Conservation (phyloP, 768 basidiomycete species). For the Tylopilus sp. region DNA sequence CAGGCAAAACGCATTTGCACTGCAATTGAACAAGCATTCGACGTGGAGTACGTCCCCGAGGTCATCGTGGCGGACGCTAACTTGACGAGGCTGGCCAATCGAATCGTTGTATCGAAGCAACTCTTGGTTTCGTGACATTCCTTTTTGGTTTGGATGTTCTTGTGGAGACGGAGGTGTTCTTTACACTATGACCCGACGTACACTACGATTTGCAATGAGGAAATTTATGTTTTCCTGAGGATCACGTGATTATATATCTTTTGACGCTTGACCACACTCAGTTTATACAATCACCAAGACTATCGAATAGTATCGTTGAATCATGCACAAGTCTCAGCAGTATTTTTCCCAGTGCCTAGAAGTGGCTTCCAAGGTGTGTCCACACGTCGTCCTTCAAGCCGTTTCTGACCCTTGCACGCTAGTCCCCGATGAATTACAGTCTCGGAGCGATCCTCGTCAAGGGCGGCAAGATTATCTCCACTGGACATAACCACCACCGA, state of each 20-base stretch:
- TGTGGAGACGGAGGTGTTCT: background rate
- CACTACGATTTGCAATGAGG: too few relatives aligned
- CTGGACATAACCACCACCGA: background rate
- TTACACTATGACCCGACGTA: background rate
- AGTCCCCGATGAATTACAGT: conserved; percentile 1
- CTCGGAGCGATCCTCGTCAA: background rate
- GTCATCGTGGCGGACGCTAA: conserved; percentile 95
- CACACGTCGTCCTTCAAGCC: background rate
- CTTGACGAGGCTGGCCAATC: conserved; percentile 74
- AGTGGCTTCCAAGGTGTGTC: background rate
- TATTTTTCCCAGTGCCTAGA: conserved; percentile 1
- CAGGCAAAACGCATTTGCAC: conserved; percentile 88
- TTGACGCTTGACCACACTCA: too few relatives aligned
- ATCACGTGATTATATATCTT: background rate
- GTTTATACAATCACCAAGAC: too few relatives aligned
- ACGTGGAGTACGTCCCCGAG: conserved; percentile 84
- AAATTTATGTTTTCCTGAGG: background rate
- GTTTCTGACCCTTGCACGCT: background rate
- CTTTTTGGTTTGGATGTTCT: background rate
- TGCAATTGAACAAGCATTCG: conserved; percentile 78
- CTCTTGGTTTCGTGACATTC: conserved; percentile 36
- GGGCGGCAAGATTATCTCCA: conserved; percentile 1
- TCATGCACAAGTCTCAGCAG: conserved; percentile 3
- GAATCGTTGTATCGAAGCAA: conserved; percentile 77
- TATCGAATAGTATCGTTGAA: background rate